These are phyloP conservation scores for Venturia aucupariae DNA, from an alignment of 2,329 filamentous ascomycete species.

Conservation along the genomic window DNA sequence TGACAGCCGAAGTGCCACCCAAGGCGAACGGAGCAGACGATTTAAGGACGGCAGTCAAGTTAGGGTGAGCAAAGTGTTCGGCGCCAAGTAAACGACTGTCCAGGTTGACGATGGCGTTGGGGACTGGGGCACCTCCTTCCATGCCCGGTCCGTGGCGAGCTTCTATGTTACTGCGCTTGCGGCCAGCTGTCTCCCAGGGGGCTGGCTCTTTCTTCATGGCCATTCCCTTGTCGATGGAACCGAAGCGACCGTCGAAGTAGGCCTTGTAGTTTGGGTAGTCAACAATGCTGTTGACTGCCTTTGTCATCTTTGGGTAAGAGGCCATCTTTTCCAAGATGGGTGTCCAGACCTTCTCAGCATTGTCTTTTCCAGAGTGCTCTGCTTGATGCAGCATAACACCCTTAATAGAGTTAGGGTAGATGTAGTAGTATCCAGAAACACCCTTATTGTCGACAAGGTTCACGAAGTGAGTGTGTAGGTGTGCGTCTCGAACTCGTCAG, in stretches of 20 bases:
- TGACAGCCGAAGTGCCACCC: not conserved
- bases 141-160: slow-evolving; percentile 7
- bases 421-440: slow-evolving; percentile 7
- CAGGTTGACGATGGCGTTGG: not conserved
- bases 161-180: not conserved
- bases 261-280: slow-evolving; percentile 12
- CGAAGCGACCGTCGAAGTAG: slow-evolving; percentile 12
- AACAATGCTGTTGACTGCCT: not conserved
- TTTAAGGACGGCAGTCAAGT: slow-evolving; percentile 7
- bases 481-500: not conserved
- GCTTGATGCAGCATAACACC: not conserved
- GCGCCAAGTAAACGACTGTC: slow-evolving; percentile 13
- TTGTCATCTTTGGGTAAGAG: not conserved
- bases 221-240: not conserved
- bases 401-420: slow-evolving; percentile 3
- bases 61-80: not conserved
- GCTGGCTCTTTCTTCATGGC: not conserved
- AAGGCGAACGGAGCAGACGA: slow-evolving; percentile 4
- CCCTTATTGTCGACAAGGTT: slow-evolving; percentile 12
- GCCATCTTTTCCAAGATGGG: slow-evolving; percentile 13
- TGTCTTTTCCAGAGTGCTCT: not conserved
- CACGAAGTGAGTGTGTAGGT: slow-evolving; percentile 9
- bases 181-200: slow-evolving; percentile 14
- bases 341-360: slow-evolving; percentile 7
- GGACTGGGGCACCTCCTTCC: not conserved